Base-by-base conservation (phyloP, 1,139 yeast genomes). In the Blastobotrys raffinosifermentans region DNA sequence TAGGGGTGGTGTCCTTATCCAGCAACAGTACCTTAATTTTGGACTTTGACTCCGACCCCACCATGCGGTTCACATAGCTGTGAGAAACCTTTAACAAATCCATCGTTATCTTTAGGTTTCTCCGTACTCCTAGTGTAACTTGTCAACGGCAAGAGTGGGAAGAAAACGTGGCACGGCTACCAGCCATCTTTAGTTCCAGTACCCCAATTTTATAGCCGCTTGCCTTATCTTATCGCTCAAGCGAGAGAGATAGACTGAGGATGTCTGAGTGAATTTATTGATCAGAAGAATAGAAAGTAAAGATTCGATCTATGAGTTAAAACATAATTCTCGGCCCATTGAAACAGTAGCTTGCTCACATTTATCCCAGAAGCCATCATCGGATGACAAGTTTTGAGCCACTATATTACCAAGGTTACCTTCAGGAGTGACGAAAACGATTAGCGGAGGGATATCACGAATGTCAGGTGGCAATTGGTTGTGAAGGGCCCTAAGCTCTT, bases 1-100 rank as follows among this genome's bases (percentile, higher is more conserved):
- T 76, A 0, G 87, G 72, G 11, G 94, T 83, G 55, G 99, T 91
- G 48, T 71, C 69, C 39, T 73, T 67, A 57, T 91, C 99, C 40
- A 93, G 70, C 31, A 91, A 67, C 26, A 91, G 67, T 22, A 89
- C 94, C 46, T 76, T 77, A 40, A 89, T 79, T 48, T 74, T 73
- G 31, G 54, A 48, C 39, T 34, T 51, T 35, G 45, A 48, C 15
- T 32, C 46, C 8, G 54, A 40, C 33, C 60, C 66, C 16, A 75
- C 67, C 39, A 78, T 63, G 32, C 72, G 60, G 34, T 65, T 61
- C 31, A 77, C 57, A 46, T 77, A 77, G 26, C 60, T 59, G 42
- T 72, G 73, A 0, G 78, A 67, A 0, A 74, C 72, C 35, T 67
- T 60, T 43, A 72, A 64, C 26, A 78, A 60, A 50, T 78, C 72